phyloP scores from a whole-genome alignment of 1,284 basidiomycete species.

The Malassezia yamatoensis region DNA sequence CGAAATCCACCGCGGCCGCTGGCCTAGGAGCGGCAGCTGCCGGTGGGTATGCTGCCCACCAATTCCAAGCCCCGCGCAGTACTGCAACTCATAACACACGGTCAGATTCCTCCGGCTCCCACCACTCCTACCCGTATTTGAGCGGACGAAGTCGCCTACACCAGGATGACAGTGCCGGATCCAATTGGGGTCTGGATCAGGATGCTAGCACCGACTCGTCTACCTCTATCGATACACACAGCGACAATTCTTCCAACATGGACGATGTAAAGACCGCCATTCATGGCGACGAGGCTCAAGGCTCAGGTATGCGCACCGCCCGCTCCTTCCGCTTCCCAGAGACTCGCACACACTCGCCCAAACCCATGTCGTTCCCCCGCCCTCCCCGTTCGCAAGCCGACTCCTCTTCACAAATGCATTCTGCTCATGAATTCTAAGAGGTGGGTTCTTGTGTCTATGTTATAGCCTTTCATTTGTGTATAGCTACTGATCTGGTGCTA shows the following conservation, averaged over 20 bases:
- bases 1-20: background rate
- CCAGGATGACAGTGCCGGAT: conserved; percentile 1
- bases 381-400: background rate
- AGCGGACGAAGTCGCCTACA: conserved; percentile 12
- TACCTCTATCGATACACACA: background rate
- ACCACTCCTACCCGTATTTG: conserved; percentile 36
- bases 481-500: background rate
- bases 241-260: background rate
- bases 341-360: conserved; percentile 4
- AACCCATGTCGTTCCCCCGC: conserved; percentile 7
- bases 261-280: conserved; percentile 7
- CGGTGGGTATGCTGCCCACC: conserved; percentile 3
- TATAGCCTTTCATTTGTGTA: background rate
- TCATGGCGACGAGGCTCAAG: conserved; percentile 5
- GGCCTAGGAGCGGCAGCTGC: background rate
- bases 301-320: background rate
- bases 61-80: conserved; percentile 7
- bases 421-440: too few species aligned
- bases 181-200: conserved; percentile 1
- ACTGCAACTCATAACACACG: conserved; percentile 6
- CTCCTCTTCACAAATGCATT: conserved; percentile 6
- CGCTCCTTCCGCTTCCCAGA: conserved; percentile 18
- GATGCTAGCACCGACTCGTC: background rate
- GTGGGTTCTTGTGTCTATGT: too few species aligned
- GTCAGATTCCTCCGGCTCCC: conserved; percentile 17